These are phyloP conservation scores for Trichosporon sp. DNA, from an alignment of 1,284 basidiomycete genomes.

Conservation along the genomic window DNA sequence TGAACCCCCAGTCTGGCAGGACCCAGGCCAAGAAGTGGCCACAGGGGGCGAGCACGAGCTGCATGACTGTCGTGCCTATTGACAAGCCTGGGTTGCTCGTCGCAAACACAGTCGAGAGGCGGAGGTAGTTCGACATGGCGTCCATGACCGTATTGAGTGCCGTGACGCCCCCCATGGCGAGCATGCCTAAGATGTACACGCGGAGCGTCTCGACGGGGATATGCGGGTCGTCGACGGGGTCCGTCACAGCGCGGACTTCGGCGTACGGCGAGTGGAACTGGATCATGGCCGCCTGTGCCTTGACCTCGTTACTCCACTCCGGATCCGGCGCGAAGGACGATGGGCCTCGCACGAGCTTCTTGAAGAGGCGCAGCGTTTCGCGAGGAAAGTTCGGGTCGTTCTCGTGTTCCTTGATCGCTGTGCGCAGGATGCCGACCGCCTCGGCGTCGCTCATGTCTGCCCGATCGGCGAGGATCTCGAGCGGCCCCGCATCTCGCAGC, in stretches of 20 bases:
- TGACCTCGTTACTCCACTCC: conserved; percentile 8
- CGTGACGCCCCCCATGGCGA: conserved; percentile 6
- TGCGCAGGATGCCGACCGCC: not conserved
- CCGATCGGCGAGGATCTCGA: not conserved
- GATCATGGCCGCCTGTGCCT: not conserved
- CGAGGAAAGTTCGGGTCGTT: not conserved
- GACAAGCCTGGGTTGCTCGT: conserved; percentile 10
- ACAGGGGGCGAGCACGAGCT: conserved; percentile 6
- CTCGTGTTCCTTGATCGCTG: not conserved
- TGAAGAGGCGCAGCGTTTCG: not conserved
- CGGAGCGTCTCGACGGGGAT: conserved; percentile 12
- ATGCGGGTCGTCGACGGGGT: conserved; percentile 11
- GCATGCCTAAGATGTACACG: conserved; percentile 11
- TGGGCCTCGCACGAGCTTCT: not conserved
- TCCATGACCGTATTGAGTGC: conserved; percentile 5
- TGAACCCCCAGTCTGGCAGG: conserved; percentile 16
- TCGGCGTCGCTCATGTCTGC: not conserved
- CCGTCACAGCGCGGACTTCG: conserved; percentile 15
- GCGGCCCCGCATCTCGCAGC: not conserved
- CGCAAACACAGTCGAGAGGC: conserved; percentile 3
- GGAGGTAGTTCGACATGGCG: not conserved
- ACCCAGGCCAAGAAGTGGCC: not conserved
- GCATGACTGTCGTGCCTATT: conserved; percentile 3
- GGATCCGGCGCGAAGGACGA: not conserved
- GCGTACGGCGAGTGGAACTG: conserved; percentile 12